Evolutionary conservation across 169 alveolate genomes (phyloP).

Genomic region (Eimeria praecox): DNA sequence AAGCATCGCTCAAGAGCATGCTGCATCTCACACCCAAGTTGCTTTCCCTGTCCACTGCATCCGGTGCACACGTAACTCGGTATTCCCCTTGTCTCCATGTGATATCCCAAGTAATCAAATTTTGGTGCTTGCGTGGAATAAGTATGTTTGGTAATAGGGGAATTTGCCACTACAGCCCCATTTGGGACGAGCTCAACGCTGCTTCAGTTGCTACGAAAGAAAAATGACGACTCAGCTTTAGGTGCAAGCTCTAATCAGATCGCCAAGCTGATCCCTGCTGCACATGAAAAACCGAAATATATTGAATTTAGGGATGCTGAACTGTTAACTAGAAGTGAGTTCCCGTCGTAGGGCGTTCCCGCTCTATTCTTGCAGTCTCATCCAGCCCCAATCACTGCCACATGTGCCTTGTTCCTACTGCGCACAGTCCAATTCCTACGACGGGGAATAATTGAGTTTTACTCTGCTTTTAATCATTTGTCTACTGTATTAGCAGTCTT

Average conservation of each 20-base stretch:
- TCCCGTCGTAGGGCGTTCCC: neutral
- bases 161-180: neutral
- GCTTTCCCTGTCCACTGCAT: no score
- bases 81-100: neutral
- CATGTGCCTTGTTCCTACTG: conserved; percentile 18
- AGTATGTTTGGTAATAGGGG: neutral
- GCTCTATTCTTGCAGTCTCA: conserved; percentile 7
- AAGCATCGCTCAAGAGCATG: no score
- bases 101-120: neutral
- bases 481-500: neutral
- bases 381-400: conserved; percentile 26
- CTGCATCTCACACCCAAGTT: no score
- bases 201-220: neutral
- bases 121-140: neutral
- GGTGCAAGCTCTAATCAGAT: neutral
- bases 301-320: neutral
- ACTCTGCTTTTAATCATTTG: neutral
- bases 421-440: neutral
- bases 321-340: neutral
- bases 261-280: neutral
- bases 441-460: neutral
- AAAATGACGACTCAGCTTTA: neutral
- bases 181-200: neutral
- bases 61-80: neutral
- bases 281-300: neutral